phyloP scores from a whole-genome alignment of 1,139 yeast species.

The Suhomyces bolitotheri region DNA sequence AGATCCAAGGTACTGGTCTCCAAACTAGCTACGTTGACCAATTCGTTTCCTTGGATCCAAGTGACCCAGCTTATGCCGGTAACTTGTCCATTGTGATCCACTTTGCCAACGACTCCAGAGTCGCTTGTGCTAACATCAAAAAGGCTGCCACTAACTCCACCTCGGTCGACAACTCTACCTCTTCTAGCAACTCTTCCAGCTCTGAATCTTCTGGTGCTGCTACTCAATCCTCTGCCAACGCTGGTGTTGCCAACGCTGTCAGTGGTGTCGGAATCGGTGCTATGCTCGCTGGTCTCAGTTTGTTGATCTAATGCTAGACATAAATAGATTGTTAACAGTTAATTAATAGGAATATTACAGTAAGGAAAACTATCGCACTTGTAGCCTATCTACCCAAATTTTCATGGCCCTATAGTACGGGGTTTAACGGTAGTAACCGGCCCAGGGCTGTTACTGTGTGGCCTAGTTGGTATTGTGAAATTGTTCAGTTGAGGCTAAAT shows the following conservation, averaged over 20 bases:
- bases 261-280: conserved; percentile 21
- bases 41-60: conserved; percentile 41
- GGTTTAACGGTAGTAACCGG: no score
- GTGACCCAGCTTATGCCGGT: conserved; percentile 38
- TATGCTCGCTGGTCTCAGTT: conserved; percentile 15
- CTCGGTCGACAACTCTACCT: neutral
- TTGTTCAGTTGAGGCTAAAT: no score
- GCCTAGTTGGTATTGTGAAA: no score
- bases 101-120: conserved; percentile 32
- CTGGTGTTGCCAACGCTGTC: conserved; percentile 14
- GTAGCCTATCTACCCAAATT: no score
- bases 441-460: no score
- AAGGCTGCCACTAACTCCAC: conserved; percentile 8
- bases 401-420: no score
- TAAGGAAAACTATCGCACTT: no score
- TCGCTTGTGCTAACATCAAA: conserved; percentile 45
- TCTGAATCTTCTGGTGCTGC: conserved; percentile 3
- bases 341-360: no score
- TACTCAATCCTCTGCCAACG: conserved; percentile 11
- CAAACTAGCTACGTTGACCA: conserved; percentile 32
- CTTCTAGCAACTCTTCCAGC: neutral
- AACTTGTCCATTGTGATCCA: conserved; percentile 42
- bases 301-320: conserved; percentile 18
- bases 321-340: neutral
- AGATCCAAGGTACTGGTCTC: conserved; percentile 27